Evolutionary conservation across 768 basidiomycete species (phyloP), one percentile per base, ranked within the genome.

Genomic region (Sarcomyxa edulis): DNA sequence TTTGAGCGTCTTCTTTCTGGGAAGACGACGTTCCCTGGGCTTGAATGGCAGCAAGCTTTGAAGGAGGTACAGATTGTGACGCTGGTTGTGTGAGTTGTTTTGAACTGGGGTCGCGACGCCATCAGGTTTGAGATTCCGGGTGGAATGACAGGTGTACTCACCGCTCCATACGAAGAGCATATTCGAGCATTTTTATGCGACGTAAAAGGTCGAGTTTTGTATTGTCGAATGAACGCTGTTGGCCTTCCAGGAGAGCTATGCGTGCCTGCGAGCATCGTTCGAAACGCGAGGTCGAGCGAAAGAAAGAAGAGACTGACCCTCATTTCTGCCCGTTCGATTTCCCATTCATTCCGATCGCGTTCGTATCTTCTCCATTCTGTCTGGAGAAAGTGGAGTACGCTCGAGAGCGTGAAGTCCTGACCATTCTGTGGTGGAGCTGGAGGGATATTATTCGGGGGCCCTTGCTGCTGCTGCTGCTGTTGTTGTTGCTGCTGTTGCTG

Each of bases 281-380:
- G 47, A 58, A 44, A 62, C 53, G 55, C 51, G 48, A 57, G 39
- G 50, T 48, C 50, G 43, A 37, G 21, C 32, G 31, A 31, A 42
- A 47, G 39, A 44, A 39, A 37, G 30, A 36, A 46, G 39, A 45
- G 29, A 78, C 88, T 53, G 48, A 93, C 92, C 74, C 95, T 76
- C 94, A 98, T 97, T 65, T 98, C 96, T 22, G 96, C 96, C 50
- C 96, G 74, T 65, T 98, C 96, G 53, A 99, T 99, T 72, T 99
- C 96, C 95, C 95, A 99, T 66, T 99, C 96, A 59, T 99, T 99
- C 54, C 95, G 76, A 67, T 99, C 96, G 59, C 94, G 83, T 63
- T 98, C 96, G 56, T 96, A 98, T 44, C 90, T 75, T 46, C 96
- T 75, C 91, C 94, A 97, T 70, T 99, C 96, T 15, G 90, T 91